phyloP scores from a whole-genome alignment of 768 basidiomycete genomes.

The Exsudoporus frostii region DNA sequence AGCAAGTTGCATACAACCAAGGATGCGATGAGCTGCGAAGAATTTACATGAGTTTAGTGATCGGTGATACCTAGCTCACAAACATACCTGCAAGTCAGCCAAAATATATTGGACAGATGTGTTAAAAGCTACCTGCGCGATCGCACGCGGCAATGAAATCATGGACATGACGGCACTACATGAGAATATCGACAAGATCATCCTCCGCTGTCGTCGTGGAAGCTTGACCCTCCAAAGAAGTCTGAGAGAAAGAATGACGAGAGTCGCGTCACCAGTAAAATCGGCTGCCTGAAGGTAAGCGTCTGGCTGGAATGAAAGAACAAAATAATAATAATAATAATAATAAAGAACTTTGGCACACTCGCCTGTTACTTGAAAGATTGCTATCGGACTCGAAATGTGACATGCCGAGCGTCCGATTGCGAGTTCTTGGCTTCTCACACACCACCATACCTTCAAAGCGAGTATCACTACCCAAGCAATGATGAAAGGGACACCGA shows the following conservation, averaged over 20 bases:
- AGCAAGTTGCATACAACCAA: slow-evolving; percentile 12
- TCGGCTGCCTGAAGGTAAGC: background rate
- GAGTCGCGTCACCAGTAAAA: background rate
- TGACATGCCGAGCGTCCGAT: background rate
- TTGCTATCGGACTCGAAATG: background rate
- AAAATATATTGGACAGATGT: too few species aligned
- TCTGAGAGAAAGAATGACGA: slow-evolving; percentile 9
- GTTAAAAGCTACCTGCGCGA: background rate
- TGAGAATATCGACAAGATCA: slow-evolving; percentile 11
- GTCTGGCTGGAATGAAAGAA: too few species aligned
- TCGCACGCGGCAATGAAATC: slow-evolving; percentile 9
- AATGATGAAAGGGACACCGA: slow-evolving; percentile 1
- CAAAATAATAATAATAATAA: too few species aligned
- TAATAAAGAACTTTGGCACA: background rate
- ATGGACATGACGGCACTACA: slow-evolving; percentile 11
- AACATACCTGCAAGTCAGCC: background rate
- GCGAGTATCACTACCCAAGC: slow-evolving; percentile 1
- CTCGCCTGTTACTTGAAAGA: slow-evolving; percentile 7
- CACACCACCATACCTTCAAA: background rate
- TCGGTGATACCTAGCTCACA: background rate
- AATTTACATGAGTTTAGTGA: background rate
- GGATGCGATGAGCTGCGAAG: background rate
- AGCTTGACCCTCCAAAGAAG: slow-evolving; percentile 16
- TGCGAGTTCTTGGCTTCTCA: background rate
- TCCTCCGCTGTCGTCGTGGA: slow-evolving; percentile 10